A percentile compares a stretch with the other conserved stretches of the same genome.
phyloP scores from a whole-genome alignment of 192 early-diverging fungal species.

The Rhizophagus prolifer region DNA sequence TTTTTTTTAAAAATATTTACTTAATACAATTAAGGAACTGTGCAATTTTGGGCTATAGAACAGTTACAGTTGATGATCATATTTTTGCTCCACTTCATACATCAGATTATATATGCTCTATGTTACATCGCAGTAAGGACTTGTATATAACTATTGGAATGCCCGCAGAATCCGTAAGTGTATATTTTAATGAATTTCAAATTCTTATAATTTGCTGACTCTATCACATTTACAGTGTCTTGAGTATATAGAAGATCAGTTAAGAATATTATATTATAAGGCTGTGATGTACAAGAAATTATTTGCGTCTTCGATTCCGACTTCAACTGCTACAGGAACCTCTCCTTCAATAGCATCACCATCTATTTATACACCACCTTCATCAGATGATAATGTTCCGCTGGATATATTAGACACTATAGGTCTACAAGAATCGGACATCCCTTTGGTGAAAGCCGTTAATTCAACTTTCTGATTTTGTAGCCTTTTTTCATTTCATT shows the following conservation, averaged over 20 bases:
- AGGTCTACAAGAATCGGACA: not conserved
- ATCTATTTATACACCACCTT: conserved; percentile 32
- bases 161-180: conserved; percentile 45
- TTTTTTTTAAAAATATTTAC: not conserved
- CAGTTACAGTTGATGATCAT: conserved; percentile 5
- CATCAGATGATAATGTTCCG: conserved; percentile 28
- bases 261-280: conserved; percentile 41
- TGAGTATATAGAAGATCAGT: conserved; percentile 47
- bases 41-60: conserved; percentile 23
- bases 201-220: not conserved
- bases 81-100: conserved; percentile 32
- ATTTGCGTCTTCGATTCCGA: not conserved
- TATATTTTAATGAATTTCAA: not conserved
- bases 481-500: conserved; percentile 18
- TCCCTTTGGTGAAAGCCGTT: not conserved
- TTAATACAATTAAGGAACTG: conserved; percentile 4
- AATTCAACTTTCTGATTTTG: conserved; percentile 29
- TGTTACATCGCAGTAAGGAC: conserved; percentile 21
- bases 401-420: not conserved
- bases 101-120: conserved; percentile 33
- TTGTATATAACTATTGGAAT: conserved; percentile 35
- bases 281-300: conserved; percentile 24
- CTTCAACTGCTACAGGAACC: not conserved
- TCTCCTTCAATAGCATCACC: not conserved
- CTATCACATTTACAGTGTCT: conserved; percentile 38